Percentiles rank a stretch among this genome's conserved stretches.
Evolutionary conservation across 208 protist species (phyloP).

Genomic region (Trypanosoma cruzi): DNA sequence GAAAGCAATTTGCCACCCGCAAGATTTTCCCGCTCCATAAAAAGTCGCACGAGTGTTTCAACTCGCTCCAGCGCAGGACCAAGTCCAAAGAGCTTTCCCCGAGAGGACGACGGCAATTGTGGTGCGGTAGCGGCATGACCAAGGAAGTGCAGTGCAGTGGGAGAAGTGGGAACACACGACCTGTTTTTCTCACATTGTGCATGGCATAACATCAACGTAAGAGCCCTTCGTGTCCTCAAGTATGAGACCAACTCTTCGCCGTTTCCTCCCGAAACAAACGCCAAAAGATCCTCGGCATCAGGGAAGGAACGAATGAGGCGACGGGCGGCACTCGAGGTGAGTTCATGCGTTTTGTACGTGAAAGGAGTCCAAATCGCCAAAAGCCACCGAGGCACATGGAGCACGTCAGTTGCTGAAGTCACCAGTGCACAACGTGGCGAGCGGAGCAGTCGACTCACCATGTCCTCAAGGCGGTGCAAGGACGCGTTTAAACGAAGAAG

Average conservation of each 20-base stretch:
- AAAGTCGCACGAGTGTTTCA: constrained; percentile 20
- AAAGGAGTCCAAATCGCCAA: constrained; percentile 31
- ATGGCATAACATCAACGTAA: constrained; percentile 30
- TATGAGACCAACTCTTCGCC: constrained; percentile 13
- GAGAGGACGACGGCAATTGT: neutral
- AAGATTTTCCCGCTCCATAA: constrained; percentile 15
- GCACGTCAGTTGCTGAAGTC: constrained; percentile 37
- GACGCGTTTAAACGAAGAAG: constrained; percentile 41
- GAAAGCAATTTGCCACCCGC: constrained; percentile 25
- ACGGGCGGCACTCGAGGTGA: constrained; percentile 35
- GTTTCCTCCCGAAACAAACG: constrained; percentile 1
- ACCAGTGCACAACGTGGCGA: constrained; percentile 50
- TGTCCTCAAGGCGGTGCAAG: constrained; percentile 28
- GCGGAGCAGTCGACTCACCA: constrained; percentile 32
- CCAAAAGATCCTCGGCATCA: constrained; percentile 6
- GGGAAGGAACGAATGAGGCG: constrained; percentile 25
- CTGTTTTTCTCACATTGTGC: neutral
- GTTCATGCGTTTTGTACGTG: constrained; percentile 30
- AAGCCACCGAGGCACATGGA: constrained; percentile 40
- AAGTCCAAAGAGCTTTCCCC: constrained; percentile 53
- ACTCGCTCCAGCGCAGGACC: constrained; percentile 39
- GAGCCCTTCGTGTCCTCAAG: constrained; percentile 15
- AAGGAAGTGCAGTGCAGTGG: constrained; percentile 1
- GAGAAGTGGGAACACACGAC: neutral
- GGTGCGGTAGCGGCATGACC: neutral